Conservation (phyloP, 495 filamentous ascomycete species). For the Neurospora terricola region DNA sequence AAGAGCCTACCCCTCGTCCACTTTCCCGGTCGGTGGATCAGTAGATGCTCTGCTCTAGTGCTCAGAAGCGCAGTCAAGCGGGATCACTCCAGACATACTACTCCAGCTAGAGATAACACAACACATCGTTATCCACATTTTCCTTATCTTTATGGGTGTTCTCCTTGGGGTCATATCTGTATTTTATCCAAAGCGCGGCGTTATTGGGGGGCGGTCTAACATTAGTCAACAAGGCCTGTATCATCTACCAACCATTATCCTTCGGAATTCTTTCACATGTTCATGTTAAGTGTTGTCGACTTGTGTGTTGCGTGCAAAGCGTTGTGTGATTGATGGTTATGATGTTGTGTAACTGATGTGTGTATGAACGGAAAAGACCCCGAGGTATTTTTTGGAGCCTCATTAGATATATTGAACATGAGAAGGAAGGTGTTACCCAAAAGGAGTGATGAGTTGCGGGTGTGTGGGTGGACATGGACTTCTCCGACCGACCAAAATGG, state of each 20-base stretch:
- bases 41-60: background rate
- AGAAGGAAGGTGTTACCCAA: background rate
- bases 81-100: background rate
- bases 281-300: background rate
- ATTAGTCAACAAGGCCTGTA: constrained; percentile 8
- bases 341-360: background rate
- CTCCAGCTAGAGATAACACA: background rate
- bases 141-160: background rate
- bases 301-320: background rate
- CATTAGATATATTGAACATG: background rate
- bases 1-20: constrained; percentile 24
- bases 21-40: constrained; percentile 7
- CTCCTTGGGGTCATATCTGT: background rate
- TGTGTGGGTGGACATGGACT: background rate
- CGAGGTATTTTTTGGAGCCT: background rate
- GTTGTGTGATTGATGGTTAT: background rate
- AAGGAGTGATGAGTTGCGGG: background rate
- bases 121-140: background rate
- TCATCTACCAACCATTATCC: background rate
- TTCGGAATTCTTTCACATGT: background rate
- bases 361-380: background rate
- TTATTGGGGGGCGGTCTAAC: constrained; percentile 7
- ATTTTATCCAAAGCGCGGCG: constrained; percentile 15
- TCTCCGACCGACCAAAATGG: background rate
- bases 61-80: background rate